Percentiles rank a stretch among this genome's conserved stretches.
Conservation (phyloP, 192 early-diverging fungal species). For the Backusella psychrophila region DNA sequence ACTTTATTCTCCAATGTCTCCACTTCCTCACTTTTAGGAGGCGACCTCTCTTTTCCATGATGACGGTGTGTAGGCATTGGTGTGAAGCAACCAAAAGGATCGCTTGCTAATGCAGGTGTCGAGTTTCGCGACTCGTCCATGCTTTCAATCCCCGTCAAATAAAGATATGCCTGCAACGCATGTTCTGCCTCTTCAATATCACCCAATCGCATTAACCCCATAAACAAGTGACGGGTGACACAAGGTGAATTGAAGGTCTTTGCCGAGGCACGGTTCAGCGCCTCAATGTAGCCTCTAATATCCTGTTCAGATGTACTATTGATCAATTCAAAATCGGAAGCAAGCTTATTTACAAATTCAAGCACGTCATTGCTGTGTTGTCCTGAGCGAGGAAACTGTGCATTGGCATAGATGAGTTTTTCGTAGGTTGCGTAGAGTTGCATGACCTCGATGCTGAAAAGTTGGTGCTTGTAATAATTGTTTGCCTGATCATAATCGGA, state of each 20-base stretch:
- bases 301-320: constrained; percentile 46
- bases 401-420: constrained; percentile 50
- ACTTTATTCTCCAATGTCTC: constrained; percentile 22
- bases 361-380: constrained; percentile 54
- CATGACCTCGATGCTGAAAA: constrained; percentile 46
- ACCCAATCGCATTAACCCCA: constrained; percentile 53
- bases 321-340: constrained; percentile 56
- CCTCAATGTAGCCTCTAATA: constrained; percentile 54
- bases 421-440: constrained; percentile 58
- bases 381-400: constrained; percentile 60
- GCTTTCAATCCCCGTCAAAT: constrained; percentile 42
- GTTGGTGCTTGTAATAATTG: constrained; percentile 13
- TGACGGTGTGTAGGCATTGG: constrained; percentile 3
- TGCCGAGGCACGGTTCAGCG: constrained; percentile 56
- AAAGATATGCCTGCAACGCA: constrained; percentile 61
- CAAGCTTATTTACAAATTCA: constrained; percentile 59
- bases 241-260: constrained; percentile 73
- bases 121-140: constrained; percentile 8
- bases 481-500: neutral
- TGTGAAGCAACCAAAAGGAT: constrained; percentile 4
- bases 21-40: constrained; percentile 10
- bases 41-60: neutral
- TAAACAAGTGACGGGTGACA: constrained; percentile 60
- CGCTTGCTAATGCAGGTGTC: constrained; percentile 6
- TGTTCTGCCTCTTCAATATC: constrained; percentile 74